These are phyloP conservation scores for Saccharomyces hybrid DNA, from an alignment of 1,139 yeast species.

Conservation along the genomic window DNA sequence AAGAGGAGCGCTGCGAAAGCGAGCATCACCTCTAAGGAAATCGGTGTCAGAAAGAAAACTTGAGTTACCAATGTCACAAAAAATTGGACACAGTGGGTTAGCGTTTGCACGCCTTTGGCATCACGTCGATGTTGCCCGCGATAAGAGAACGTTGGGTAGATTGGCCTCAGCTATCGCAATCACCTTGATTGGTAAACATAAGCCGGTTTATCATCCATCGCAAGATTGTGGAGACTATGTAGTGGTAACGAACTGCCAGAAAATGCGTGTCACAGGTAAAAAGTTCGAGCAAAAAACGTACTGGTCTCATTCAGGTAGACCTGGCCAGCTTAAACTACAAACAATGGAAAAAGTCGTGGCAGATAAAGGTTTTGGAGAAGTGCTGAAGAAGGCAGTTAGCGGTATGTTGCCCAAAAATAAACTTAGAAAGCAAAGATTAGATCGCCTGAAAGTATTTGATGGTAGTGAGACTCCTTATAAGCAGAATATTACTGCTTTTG, in stretches of 20 bases:
- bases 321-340: constrained; percentile 78
- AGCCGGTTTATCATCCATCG: constrained; percentile 71
- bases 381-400: constrained; percentile 76
- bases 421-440: constrained; percentile 69
- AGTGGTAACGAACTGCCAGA: constrained; percentile 87
- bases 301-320: constrained; percentile 84
- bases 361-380: constrained; percentile 80
- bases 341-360: constrained; percentile 73
- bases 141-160: constrained; percentile 81
- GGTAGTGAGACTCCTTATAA: constrained; percentile 84
- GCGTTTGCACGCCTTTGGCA: constrained; percentile 92
- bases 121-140: constrained; percentile 84
- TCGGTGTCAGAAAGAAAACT: neutral
- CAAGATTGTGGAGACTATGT: constrained; percentile 94
- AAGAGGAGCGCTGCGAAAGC: neutral
- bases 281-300: constrained; percentile 78
- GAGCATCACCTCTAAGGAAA: neutral
- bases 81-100: constrained; percentile 44
- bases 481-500: constrained; percentile 75
- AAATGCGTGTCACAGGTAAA: constrained; percentile 72
- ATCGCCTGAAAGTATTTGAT: constrained; percentile 77
- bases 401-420: constrained; percentile 95
- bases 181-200: constrained; percentile 89
- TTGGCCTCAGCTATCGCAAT: constrained; percentile 82
- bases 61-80: constrained; percentile 26